Evolutionary conservation across 2,329 filamentous ascomycete species (phyloP).

Genomic region (Colletotrichum acutatum): DNA sequence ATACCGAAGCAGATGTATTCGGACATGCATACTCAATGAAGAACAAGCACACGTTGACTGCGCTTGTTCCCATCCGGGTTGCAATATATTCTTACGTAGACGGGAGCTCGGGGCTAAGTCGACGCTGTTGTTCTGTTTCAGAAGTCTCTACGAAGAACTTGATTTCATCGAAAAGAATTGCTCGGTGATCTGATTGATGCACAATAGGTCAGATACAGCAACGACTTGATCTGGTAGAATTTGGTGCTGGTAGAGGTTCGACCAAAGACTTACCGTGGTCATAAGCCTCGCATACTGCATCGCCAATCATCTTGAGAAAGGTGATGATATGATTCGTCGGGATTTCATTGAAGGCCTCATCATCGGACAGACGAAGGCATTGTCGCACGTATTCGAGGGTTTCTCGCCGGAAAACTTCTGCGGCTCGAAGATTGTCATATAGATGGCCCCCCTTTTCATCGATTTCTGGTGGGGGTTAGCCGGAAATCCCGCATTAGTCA

Average conservation of each 20-base stretch:
- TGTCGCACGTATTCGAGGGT: background rate
- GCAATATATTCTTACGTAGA: background rate
- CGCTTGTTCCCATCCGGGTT: constrained; percentile 10
- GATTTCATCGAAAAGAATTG: background rate
- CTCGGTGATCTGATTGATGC: background rate
- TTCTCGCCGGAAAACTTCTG: background rate
- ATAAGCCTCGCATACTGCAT: background rate
- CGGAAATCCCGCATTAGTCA: no score
- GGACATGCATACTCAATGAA: background rate
- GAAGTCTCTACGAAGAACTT: background rate
- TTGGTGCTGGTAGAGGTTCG: no score
- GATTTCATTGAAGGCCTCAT: background rate
- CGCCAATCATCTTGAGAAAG: background rate
- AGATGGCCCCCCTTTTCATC: no score
- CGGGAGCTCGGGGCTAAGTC: background rate
- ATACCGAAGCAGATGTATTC: background rate
- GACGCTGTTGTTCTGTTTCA: background rate
- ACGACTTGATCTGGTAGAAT: background rate
- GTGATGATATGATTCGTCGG: background rate
- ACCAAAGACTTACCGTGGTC: background rate
- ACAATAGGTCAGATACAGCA: background rate
- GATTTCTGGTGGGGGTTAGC: no score
- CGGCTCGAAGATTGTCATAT: background rate
- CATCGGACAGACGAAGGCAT: background rate
- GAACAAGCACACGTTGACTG: constrained; percentile 2